Percentiles rank a stretch among this genome's conserved stretches.
Evolutionary conservation across 345 rosid genomes (phyloP).

Genomic region (Salix suchowensis): DNA sequence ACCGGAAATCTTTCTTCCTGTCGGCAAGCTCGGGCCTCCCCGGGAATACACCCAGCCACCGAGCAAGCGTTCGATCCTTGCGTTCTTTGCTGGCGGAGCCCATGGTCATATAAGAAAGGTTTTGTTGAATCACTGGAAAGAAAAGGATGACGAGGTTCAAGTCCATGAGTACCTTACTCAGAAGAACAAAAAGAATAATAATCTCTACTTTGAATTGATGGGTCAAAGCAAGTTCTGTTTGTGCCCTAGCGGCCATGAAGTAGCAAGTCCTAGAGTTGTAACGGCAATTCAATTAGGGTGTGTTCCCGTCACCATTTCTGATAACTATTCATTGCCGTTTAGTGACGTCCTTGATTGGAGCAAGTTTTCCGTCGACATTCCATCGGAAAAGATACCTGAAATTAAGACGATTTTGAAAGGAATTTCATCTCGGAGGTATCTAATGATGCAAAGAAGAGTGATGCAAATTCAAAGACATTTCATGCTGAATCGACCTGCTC

Average conservation of each 20-base stretch:
- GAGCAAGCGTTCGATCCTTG: slow-evolving; percentile 38
- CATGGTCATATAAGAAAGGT: slow-evolving; percentile 51
- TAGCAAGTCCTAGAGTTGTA: slow-evolving; percentile 60
- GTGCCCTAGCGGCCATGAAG: slow-evolving; percentile 69
- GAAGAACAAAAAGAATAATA: slow-evolving; percentile 2
- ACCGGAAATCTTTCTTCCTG: slow-evolving; percentile 41
- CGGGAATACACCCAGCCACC: slow-evolving; percentile 12
- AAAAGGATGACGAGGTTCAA: slow-evolving; percentile 45
- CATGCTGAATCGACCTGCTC: slow-evolving; percentile 46
- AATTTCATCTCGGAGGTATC: slow-evolving; percentile 26
- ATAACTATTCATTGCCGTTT: slow-evolving; percentile 45
- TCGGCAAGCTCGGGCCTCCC: slow-evolving; percentile 16
- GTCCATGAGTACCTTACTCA: slow-evolving; percentile 48
- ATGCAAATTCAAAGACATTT: slow-evolving; percentile 47
- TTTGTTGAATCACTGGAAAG: slow-evolving; percentile 59
- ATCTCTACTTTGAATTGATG: slow-evolving; percentile 38
- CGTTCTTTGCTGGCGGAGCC: slow-evolving; percentile 65
- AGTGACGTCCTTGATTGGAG: slow-evolving; percentile 64
- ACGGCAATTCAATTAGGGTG: slow-evolving; percentile 50
- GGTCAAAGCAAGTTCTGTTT: slow-evolving; percentile 45
- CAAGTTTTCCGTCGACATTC: slow-evolving; percentile 38
- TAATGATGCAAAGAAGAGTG: slow-evolving; percentile 38
- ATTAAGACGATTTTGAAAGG: slow-evolving; percentile 44
- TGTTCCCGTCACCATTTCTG: slow-evolving; percentile 53
- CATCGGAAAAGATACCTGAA: slow-evolving; percentile 33